Percentiles rank a stretch among this genome's conserved stretches.
phyloP scores from a whole-genome alignment of 2,329 filamentous ascomycete species.

The Ophiocordyceps camponoti-saundersi region DNA sequence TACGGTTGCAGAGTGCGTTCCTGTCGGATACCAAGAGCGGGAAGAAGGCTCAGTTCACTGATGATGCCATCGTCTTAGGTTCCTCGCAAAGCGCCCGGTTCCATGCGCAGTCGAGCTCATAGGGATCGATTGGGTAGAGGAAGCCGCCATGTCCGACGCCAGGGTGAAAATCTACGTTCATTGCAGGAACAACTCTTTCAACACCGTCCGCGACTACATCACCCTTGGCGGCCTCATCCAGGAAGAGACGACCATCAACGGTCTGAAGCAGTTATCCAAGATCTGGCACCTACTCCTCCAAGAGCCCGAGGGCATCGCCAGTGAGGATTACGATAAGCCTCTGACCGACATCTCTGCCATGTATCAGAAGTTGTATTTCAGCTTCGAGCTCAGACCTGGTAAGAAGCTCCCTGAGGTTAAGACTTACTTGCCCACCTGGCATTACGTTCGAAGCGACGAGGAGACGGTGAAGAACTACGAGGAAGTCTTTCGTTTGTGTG shows the following conservation, averaged over 20 bases:
- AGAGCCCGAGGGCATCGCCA: slow-evolving; percentile 2
- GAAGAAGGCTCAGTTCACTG: background rate
- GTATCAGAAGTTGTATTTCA: slow-evolving; percentile 4
- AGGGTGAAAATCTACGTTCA: slow-evolving; percentile 4
- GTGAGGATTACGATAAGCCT: slow-evolving; percentile 3
- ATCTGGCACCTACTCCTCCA: slow-evolving; percentile 6
- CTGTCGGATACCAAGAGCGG: background rate
- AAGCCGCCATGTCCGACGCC: slow-evolving; percentile 2
- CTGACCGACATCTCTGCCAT: slow-evolving; percentile 1
- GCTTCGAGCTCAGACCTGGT: slow-evolving; percentile 4
- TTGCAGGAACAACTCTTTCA: slow-evolving; percentile 3
- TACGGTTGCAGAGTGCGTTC: slow-evolving; percentile 2
- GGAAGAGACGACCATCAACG: slow-evolving; percentile 2
- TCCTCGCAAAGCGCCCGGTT: background rate
- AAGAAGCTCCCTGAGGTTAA: slow-evolving; percentile 4
- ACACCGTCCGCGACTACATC: slow-evolving; percentile 3
- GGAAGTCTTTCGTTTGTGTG: slow-evolving; percentile 2
- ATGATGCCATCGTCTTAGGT: background rate
- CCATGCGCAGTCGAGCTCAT: slow-evolving; percentile 1
- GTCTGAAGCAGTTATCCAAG: background rate
- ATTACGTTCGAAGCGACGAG: slow-evolving; percentile 4
- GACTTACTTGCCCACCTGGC: slow-evolving; percentile 4
- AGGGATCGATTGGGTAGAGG: slow-evolving; percentile 3
- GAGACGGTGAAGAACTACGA: slow-evolving; percentile 5
- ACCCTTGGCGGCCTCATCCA: slow-evolving; percentile 3